Base-by-base conservation (phyloP, 805 yeast genomes). In the Yamadazyma endophytica region DNA sequence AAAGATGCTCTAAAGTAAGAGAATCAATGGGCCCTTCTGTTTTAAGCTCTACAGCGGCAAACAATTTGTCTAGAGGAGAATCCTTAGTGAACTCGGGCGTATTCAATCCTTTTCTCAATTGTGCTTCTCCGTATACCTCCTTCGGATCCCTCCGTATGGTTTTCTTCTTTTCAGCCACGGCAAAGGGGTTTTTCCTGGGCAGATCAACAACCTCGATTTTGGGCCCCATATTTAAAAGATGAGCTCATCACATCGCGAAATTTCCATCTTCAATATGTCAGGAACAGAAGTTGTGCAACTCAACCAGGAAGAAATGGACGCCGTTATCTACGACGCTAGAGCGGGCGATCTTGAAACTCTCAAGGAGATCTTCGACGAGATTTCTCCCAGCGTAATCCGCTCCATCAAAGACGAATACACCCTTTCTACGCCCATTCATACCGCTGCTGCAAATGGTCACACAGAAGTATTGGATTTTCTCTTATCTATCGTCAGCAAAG, bases 391-490 rank as follows among this genome's bases (percentile, higher is more conserved):
- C 1, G 47, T 61, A 38, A 39, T 68, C 49, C 42, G 51, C 39
- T 50, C 44, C 4, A 78, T 82, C 43, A 66, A 68, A 41, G 95
- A 89, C 44, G 79, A 77, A 28, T 64, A 55, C 32, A 70, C 89
- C 2, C 54, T 69, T 23, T 75, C 84, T 31, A 85, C 96, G 0
- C 82, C 95, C 6, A 61, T 92, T 29, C 99, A 92, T 54, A 85
- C 86, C 89, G 97, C 97, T 0, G 79, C 94, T 15, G 98, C 94
- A 17, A 92, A 92, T 58, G 98, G 97, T 1, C 95, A 90, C 53
- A 42, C 64, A 4, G 88, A 79, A 26, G 76, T 79, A 4, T 73
- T 84, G 16, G 58, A 73, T 46, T 82, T 71, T 45, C 54, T 88
- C 16, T 50, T 87, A 19, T 61, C 73, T 0, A 49, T 76, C 17